A percentile compares a stretch with the other conserved stretches of the same genome.
Evolutionary conservation across 2,329 filamentous ascomycete genomes (phyloP).

Genomic region (Cryphonectria japonica): DNA sequence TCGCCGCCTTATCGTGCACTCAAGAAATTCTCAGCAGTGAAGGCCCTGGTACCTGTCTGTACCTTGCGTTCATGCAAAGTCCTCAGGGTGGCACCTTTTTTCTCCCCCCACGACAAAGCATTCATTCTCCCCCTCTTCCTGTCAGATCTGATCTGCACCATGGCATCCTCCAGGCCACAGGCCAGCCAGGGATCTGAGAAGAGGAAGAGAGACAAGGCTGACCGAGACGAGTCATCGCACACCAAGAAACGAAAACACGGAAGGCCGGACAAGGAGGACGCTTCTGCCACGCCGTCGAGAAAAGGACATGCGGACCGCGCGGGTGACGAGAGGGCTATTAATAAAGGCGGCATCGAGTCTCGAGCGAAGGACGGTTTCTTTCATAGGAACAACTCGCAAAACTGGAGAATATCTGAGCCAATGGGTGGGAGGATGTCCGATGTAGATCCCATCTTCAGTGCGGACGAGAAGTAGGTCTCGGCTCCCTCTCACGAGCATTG

Average conservation of each 20-base stretch:
- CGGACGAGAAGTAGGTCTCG: conserved; percentile 61
- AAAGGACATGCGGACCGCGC: conserved; percentile 20
- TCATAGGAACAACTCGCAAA: conserved; percentile 18
- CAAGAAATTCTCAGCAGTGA: conserved; percentile 28
- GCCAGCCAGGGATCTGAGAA: conserved; percentile 27
- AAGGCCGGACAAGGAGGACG: conserved; percentile 19
- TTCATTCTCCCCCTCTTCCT: neutral
- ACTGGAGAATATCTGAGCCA: conserved; percentile 65
- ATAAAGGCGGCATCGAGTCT: neutral
- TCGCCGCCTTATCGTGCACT: conserved; percentile 28
- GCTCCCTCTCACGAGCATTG: neutral
- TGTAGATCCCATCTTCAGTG: conserved; percentile 65
- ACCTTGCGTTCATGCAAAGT: conserved; percentile 32
- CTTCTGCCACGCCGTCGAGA: conserved; percentile 21
- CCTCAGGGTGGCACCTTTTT: conserved; percentile 21
- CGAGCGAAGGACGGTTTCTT: conserved; percentile 8
- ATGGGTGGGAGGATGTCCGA: conserved; percentile 69
- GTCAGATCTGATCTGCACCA: conserved; percentile 16
- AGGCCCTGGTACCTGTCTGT: conserved; percentile 31
- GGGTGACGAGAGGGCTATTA: conserved; percentile 5
- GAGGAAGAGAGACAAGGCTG: conserved; percentile 30
- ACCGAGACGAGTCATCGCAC: conserved; percentile 30
- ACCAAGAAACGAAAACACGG: conserved; percentile 30
- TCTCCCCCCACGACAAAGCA: conserved; percentile 17
- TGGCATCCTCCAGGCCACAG: conserved; percentile 30